Evolutionary conservation across 148 eudicot genomes (phyloP).

Genomic region (Vaccinium myrtillus): DNA sequence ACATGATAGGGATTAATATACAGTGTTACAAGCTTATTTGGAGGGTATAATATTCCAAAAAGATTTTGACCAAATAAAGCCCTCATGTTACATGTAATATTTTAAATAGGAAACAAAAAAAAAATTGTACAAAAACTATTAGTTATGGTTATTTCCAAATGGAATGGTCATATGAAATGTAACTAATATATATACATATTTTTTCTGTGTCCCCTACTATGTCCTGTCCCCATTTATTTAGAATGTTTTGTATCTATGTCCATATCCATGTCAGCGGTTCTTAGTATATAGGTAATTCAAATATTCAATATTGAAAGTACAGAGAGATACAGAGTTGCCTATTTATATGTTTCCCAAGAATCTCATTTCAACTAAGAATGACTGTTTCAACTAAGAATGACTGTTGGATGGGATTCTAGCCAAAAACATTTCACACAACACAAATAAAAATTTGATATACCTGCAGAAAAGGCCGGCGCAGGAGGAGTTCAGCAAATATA

Average conservation of each 20-base stretch:
- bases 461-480: slow-evolving; percentile 91
- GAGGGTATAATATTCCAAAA: neutral
- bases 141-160: neutral
- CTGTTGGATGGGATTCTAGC: neutral
- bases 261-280: neutral
- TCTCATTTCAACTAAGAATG: neutral
- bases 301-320: neutral
- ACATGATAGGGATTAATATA: neutral
- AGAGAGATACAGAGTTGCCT: too few species aligned
- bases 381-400: neutral
- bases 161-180: neutral
- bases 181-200: neutral
- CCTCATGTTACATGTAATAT: neutral
- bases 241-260: neutral
- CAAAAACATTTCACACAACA: neutral
- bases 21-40: neutral
- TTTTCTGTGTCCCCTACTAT: neutral
- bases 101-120: neutral
- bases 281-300: neutral
- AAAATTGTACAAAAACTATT: neutral
- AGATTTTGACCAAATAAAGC: neutral
- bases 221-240: neutral
- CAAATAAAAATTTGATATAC: slow-evolving; percentile 27
- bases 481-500: slow-evolving; percentile 89
- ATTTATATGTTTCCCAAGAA: neutral